Conservation (phyloP, 805 yeast genomes). For the Pichia exigua region DNA sequence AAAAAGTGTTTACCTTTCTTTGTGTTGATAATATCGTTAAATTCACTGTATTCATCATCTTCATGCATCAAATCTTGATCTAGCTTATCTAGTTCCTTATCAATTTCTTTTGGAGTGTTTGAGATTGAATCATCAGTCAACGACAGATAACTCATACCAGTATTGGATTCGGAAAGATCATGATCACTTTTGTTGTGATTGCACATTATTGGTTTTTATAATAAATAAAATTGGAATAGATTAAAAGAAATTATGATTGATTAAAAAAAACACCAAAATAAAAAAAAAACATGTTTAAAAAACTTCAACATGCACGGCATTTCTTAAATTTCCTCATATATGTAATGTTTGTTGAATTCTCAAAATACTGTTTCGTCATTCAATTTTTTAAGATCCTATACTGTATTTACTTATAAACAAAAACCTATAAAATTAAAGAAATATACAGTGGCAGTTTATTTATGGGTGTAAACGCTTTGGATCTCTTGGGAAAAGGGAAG, state of each 20-base stretch:
- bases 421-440: not conserved
- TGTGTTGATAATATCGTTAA: not conserved
- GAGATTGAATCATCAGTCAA: constrained; percentile 1
- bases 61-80: not conserved
- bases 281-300: too few species aligned
- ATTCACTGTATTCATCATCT: not conserved
- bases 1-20: not conserved
- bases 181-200: not conserved
- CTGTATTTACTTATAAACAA: not conserved
- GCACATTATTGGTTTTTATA: not conserved
- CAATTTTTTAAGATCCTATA: too few species aligned
- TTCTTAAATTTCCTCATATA: too few species aligned
- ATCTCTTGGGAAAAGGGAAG: constrained; percentile 99
- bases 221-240: too few species aligned
- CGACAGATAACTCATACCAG: not conserved
- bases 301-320: not conserved
- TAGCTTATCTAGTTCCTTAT: not conserved
- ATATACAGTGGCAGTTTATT: not conserved
- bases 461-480: constrained; percentile 89
- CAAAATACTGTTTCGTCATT: not conserved
- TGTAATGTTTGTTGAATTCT: too few species aligned
- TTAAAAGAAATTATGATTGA: not conserved
- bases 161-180: not conserved
- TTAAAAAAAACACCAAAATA: not conserved
- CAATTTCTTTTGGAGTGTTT: not conserved